Base-by-base conservation (phyloP, 2,329 filamentous ascomycete species). In the Fragosphaeria purpurea region DNA sequence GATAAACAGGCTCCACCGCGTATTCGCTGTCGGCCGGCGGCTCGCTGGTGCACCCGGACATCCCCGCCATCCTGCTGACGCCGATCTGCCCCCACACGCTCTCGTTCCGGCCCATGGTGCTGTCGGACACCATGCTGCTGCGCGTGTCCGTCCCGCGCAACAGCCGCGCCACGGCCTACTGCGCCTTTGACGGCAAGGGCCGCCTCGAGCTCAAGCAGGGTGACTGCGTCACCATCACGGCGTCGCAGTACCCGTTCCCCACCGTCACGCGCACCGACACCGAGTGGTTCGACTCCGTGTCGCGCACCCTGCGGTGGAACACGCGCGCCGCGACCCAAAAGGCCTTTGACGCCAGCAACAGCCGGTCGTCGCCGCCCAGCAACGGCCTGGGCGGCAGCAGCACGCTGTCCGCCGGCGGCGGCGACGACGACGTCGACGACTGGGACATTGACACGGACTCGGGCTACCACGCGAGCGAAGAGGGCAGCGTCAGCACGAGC, bases 31-130 rank as follows among this genome's bases (percentile, higher is more conserved):
- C 90, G 9, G 93, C 93, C 12, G 93, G 93, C 54, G 93, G 93
- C 59, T 94, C 89, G 30, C 83, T 98, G 44, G 91, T 97, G 52
- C 91, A 97, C 65, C 93, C 93, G 0, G 91, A 95, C 63, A 95
- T 98, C 54, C 93, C 93, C 11, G 93, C 90, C 59, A 96, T 98
- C 60, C 82, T 97, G 41, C 80, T 98, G 50, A 98, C 93, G 0
- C 93, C 93, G 22, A 97, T 98, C 67, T 98, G 93, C 68, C 93
- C 93, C 7, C 93, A 98, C 64, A 97, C 91, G 0, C 76, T 98
- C 12, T 95, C 88, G 11, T 98, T 98, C 79, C 82, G 93, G 8
- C 93, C 93, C 37, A 97, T 98, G 93, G 86, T 98, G 7, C 80
- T 98, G 46, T 95, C 89, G 46, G 93, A 98, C 70, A 93, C 87